phyloP scores from a whole-genome alignment of 192 early-diverging fungal genomes.

The Spizellomyces punctatus region DNA sequence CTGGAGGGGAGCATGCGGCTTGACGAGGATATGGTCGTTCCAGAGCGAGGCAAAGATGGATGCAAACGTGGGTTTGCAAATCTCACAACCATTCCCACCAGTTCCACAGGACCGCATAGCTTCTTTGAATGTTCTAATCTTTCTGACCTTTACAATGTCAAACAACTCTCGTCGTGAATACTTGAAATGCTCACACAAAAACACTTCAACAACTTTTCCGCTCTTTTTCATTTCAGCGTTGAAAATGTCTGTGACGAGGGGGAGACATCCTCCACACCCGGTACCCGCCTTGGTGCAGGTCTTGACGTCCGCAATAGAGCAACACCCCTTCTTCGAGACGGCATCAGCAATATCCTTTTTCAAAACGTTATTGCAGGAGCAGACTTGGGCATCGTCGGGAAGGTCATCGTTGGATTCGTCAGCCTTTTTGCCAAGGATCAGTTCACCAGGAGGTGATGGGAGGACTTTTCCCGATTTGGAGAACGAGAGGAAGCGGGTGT shows the following conservation, averaged over 20 bases:
- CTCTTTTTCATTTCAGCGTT: constrained; percentile 60
- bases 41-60: constrained; percentile 67
- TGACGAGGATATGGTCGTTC: constrained; percentile 67
- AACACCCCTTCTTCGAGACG: constrained; percentile 45
- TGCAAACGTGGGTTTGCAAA: constrained; percentile 66
- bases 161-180: constrained; percentile 62
- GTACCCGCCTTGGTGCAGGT: constrained; percentile 62
- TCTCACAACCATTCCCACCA: constrained; percentile 28
- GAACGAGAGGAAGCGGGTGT: constrained; percentile 61
- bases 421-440: constrained; percentile 42
- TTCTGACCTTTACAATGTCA: constrained; percentile 61
- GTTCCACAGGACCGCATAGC: constrained; percentile 51
- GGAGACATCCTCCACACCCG: constrained; percentile 68
- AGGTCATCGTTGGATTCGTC: constrained; percentile 44
- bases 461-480: constrained; percentile 55
- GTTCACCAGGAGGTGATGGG: constrained; percentile 52
- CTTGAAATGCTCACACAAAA: constrained; percentile 64
- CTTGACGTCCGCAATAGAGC: constrained; percentile 58
- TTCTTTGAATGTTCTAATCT: constrained; percentile 54
- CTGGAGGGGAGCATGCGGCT: constrained; percentile 46
- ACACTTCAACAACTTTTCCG: constrained; percentile 56
- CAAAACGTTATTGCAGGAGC: constrained; percentile 72
- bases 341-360: constrained; percentile 58
- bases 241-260: constrained; percentile 60
- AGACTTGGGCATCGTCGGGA: constrained; percentile 70